phyloP scores from a whole-genome alignment of 306 rosid species.

The Vigna mungo region DNA sequence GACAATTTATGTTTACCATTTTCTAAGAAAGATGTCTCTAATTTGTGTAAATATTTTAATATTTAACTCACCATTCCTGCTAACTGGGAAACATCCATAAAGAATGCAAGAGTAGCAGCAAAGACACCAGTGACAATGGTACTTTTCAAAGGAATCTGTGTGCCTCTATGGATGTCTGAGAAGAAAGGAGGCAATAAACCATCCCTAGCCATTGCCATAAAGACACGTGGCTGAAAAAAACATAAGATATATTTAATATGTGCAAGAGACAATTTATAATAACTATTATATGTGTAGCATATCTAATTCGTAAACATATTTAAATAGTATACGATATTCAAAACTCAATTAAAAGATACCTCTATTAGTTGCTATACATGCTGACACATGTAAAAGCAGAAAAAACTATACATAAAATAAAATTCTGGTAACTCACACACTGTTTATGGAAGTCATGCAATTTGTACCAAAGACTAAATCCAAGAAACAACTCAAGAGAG shows the following conservation, averaged over 20 bases:
- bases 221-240: slow-evolving; percentile 70
- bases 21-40: slow-evolving; percentile 32
- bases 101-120: slow-evolving; percentile 73
- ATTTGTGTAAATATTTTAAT: slow-evolving; percentile 24
- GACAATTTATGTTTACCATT: slow-evolving; percentile 17
- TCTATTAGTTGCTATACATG: not conserved
- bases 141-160: slow-evolving; percentile 61
- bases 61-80: slow-evolving; percentile 76
- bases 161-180: slow-evolving; percentile 51
- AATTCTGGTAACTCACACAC: no score
- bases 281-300: not conserved
- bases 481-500: slow-evolving; percentile 3
- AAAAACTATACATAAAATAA: not conserved
- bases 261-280: slow-evolving; percentile 35
- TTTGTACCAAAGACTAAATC: not conserved
- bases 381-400: slow-evolving; percentile 6
- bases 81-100: slow-evolving; percentile 80
- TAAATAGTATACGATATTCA: not conserved
- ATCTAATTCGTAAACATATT: slow-evolving; percentile 7
- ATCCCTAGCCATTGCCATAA: slow-evolving; percentile 76
- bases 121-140: slow-evolving; percentile 60
- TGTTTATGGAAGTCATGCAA: not conserved
- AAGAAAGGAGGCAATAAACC: slow-evolving; percentile 65
- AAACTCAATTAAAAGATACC: not conserved
- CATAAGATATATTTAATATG: slow-evolving; percentile 29